Conservation (phyloP, 768 basidiomycete genomes). For the Clavulina sp. region DNA sequence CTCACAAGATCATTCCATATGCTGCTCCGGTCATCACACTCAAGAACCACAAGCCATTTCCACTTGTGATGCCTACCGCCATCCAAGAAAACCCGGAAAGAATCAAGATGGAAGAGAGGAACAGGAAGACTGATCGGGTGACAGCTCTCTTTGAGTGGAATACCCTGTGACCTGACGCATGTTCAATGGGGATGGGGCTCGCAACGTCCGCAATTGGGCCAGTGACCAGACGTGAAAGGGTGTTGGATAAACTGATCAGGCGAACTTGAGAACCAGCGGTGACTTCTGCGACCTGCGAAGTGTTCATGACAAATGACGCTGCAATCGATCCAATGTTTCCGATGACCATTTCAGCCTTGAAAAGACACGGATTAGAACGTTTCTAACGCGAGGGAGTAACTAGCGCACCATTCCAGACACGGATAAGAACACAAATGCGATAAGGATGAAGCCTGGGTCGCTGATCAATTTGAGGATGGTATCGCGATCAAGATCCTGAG, state of each 20-base stretch:
- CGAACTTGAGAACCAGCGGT: slow-evolving; percentile 35
- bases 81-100: slow-evolving; percentile 38
- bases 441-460: slow-evolving; percentile 46
- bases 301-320: slow-evolving; percentile 9
- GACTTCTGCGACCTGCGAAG: background rate
- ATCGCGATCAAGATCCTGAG: background rate
- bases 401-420: slow-evolving; percentile 51
- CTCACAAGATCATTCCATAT: slow-evolving; percentile 44
- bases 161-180: slow-evolving; percentile 20
- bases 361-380: background rate
- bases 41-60: slow-evolving; percentile 44
- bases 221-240: slow-evolving; percentile 43
- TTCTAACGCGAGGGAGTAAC: slow-evolving; percentile 22
- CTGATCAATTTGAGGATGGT: slow-evolving; percentile 21
- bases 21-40: slow-evolving; percentile 50
- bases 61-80: slow-evolving; percentile 29
- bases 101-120: slow-evolving; percentile 30
- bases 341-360: slow-evolving; percentile 27
- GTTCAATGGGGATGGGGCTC: slow-evolving; percentile 36
- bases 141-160: slow-evolving; percentile 23
- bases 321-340: slow-evolving; percentile 68
- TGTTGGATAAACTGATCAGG: slow-evolving; percentile 53
- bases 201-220: slow-evolving; percentile 58
- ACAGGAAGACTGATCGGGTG: slow-evolving; percentile 46
- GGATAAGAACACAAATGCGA: slow-evolving; percentile 33